These are phyloP conservation scores for Colletotrichum nymphaeae DNA, from an alignment of 2,329 filamentous ascomycete species.

Conservation along the genomic window DNA sequence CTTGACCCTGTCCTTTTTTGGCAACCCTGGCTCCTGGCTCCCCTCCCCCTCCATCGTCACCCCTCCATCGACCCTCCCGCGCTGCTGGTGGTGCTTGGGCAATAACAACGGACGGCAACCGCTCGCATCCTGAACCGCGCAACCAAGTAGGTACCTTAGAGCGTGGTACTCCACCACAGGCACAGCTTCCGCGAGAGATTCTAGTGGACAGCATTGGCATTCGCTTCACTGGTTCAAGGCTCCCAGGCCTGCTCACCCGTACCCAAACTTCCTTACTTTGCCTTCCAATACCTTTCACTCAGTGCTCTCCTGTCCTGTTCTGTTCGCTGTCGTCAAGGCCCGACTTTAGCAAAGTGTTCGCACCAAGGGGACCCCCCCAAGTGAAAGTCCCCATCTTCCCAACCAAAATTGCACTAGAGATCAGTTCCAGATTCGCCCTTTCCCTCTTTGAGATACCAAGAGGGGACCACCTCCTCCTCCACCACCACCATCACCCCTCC, in stretches of 20 bases:
- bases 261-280: neutral
- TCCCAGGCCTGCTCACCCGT: constrained; percentile 1
- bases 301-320: neutral
- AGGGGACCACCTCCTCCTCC: neutral
- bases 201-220: neutral
- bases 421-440: constrained; percentile 30
- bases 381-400: neutral
- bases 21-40: constrained; percentile 9
- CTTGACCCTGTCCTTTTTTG: constrained; percentile 30
- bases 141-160: neutral
- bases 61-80: constrained; percentile 24
- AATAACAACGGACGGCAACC: constrained; percentile 9
- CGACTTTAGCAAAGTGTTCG: neutral
- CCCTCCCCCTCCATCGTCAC: constrained; percentile 17
- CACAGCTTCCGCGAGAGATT: neutral
- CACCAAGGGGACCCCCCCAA: neutral
- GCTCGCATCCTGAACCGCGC: neutral
- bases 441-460: constrained; percentile 16
- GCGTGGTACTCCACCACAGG: neutral
- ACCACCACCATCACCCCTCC: neutral
- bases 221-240: neutral
- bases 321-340: neutral
- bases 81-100: neutral
- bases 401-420: constrained; percentile 22
- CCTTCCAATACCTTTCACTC: neutral